phyloP scores from a whole-genome alignment of 306 rosid species.

The Sindora glabra region DNA sequence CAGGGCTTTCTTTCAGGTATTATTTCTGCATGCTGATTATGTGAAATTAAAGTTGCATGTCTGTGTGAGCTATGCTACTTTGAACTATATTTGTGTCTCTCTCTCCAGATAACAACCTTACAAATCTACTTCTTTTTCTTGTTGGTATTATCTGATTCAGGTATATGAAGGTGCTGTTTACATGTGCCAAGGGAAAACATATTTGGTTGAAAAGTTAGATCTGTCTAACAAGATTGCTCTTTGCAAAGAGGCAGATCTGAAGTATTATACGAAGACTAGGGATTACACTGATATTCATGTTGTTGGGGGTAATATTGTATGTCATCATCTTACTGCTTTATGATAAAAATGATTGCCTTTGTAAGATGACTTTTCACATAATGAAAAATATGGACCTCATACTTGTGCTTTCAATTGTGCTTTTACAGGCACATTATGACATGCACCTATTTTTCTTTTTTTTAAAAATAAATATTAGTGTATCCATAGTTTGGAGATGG shows the following conservation, averaged over 20 bases:
- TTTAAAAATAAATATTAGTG: no score
- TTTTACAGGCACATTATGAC: no score
- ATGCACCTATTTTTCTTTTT: no score
- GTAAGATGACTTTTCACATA: background rate
- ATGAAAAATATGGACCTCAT: background rate
- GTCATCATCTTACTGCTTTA: slow-evolving; percentile 29
- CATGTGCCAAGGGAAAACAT: slow-evolving; percentile 80
- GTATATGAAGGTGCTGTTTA: slow-evolving; percentile 93
- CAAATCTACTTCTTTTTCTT: background rate
- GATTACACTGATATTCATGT: slow-evolving; percentile 80
- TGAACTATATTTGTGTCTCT: background rate
- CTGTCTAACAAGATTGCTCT: slow-evolving; percentile 48
- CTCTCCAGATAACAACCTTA: background rate
- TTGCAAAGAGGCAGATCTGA: slow-evolving; percentile 70
- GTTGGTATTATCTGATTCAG: slow-evolving; percentile 31
- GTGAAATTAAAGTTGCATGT: background rate
- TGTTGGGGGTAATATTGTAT: slow-evolving; percentile 64
- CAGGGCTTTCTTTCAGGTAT: slow-evolving; percentile 91
- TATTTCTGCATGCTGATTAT: background rate
- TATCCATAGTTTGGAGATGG: background rate
- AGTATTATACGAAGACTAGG: slow-evolving; percentile 78
- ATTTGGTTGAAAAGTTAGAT: slow-evolving; percentile 69
- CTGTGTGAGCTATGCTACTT: background rate
- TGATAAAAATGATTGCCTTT: slow-evolving; percentile 12
- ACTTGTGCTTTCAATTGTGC: slow-evolving; percentile 16